Evolutionary conservation across 352 stramenopile genomes (phyloP).

Genomic region (Pythium guiyangense): DNA sequence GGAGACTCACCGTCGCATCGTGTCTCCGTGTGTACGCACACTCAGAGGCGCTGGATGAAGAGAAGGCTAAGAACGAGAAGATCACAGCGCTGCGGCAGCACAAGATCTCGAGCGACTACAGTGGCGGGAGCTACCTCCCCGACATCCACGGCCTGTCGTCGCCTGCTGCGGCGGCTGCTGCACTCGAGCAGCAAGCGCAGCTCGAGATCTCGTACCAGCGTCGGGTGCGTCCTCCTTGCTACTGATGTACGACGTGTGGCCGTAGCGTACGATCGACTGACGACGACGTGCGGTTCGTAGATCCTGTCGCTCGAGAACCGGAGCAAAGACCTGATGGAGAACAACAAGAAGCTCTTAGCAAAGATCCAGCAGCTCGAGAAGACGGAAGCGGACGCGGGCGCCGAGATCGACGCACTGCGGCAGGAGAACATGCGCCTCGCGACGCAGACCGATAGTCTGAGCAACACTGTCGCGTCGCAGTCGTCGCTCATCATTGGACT

Average conservation of each 20-base stretch:
- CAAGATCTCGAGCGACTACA: constrained; percentile 14
- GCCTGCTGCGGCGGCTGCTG: constrained; percentile 20
- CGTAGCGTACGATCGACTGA: neutral
- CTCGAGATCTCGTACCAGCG: constrained; percentile 63
- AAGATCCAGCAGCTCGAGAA: constrained; percentile 67
- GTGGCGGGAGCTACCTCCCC: constrained; percentile 29
- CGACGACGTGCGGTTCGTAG: constrained; percentile 12
- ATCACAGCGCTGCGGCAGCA: constrained; percentile 22
- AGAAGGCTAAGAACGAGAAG: constrained; percentile 52
- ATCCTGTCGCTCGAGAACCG: constrained; percentile 56
- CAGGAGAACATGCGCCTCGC: constrained; percentile 39
- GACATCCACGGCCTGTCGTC: constrained; percentile 27
- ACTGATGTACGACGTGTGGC: neutral
- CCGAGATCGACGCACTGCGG: constrained; percentile 25
- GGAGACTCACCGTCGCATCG: no score
- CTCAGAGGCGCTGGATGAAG: constrained; percentile 38
- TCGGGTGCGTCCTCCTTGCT: constrained; percentile 27
- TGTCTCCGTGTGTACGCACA: neutral
- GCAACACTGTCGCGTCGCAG: constrained; percentile 50
- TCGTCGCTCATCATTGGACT: constrained; percentile 54
- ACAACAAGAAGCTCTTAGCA: constrained; percentile 61
- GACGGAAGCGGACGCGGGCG: constrained; percentile 29
- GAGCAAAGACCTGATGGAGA: constrained; percentile 51
- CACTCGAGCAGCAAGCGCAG: constrained; percentile 62
- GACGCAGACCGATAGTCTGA: constrained; percentile 33